Conservation (phyloP, 78 protist species). For the Capsaspora owczarzaki region DNA sequence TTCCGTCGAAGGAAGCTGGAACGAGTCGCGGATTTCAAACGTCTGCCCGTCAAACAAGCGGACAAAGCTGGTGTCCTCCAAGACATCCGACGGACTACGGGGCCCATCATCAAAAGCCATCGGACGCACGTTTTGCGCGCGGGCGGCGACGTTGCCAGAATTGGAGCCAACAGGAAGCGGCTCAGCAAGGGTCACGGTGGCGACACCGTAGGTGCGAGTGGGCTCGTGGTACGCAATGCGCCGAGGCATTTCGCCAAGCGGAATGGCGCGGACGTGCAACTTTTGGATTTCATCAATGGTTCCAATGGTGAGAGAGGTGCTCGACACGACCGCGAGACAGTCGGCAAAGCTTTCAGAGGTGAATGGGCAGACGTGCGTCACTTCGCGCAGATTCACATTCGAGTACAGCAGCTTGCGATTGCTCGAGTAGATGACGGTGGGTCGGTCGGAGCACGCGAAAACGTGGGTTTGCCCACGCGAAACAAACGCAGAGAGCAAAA, state of each 20-base stretch:
- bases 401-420: conserved; percentile 59
- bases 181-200: not conserved
- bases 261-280: conserved; percentile 72
- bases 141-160: not conserved
- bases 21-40: conserved; percentile 40
- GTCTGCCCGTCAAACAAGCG: conserved; percentile 57
- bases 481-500: conserved; percentile 22
- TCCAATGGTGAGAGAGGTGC: conserved; percentile 27
- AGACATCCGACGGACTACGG: no score
- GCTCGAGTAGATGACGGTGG: conserved; percentile 67
- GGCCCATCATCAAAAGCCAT: no score
- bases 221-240: conserved; percentile 44
- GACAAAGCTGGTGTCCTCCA: not conserved
- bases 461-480: conserved; percentile 29
- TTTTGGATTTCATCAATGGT: conserved; percentile 80
- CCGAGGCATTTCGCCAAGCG: conserved; percentile 72
- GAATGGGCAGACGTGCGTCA: conserved; percentile 58
- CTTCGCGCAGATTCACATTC: conserved; percentile 58
- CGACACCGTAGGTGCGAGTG: not conserved
- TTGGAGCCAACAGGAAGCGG: not conserved
- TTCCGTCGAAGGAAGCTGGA: conserved; percentile 22
- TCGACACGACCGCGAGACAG: conserved; percentile 68
- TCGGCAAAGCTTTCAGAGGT: conserved; percentile 46
- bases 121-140: no score
- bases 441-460: conserved; percentile 79